Evolutionary conservation across 805 yeast species (phyloP).

Genomic region (Metschnikowia gruessii): DNA sequence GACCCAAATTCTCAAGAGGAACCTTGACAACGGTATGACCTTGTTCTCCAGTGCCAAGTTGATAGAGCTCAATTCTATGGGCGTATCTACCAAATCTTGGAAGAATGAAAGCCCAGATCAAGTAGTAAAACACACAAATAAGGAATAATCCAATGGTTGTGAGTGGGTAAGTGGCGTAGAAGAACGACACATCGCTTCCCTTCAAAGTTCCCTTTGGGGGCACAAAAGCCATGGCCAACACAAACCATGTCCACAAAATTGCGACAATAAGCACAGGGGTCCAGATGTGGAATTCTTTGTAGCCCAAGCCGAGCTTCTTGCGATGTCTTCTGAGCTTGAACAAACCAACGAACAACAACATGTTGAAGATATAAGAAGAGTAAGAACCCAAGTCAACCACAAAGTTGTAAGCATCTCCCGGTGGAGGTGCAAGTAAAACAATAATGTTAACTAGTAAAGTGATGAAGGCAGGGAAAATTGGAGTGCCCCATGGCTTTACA

Average conservation of each 20-base stretch:
- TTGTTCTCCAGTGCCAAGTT: conserved; percentile 35
- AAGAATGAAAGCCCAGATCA: conserved; percentile 35
- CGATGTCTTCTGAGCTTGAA: conserved; percentile 29
- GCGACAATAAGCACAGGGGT: conserved; percentile 32
- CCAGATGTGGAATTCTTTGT: conserved; percentile 18
- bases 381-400: conserved; percentile 33
- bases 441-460: conserved; percentile 28
- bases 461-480: conserved; percentile 25
- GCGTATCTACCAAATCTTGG: conserved; percentile 32
- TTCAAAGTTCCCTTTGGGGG: conserved; percentile 41
- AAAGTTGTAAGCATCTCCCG: conserved; percentile 35
- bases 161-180: conserved; percentile 43
- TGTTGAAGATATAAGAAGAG: conserved; percentile 28
- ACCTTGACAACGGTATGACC: conserved; percentile 42
- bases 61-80: conserved; percentile 30
- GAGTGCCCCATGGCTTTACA: conserved; percentile 28
- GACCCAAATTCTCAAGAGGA: conserved; percentile 25
- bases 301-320: conserved; percentile 21
- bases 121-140: conserved; percentile 34
- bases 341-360: conserved; percentile 27
- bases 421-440: conserved; percentile 32
- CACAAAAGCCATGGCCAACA: conserved; percentile 42
- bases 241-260: conserved; percentile 34
- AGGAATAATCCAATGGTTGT: conserved; percentile 34
- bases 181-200: conserved; percentile 43